Conservation (phyloP, 306 rosid species). For the Begonia peltatifolia region DNA sequence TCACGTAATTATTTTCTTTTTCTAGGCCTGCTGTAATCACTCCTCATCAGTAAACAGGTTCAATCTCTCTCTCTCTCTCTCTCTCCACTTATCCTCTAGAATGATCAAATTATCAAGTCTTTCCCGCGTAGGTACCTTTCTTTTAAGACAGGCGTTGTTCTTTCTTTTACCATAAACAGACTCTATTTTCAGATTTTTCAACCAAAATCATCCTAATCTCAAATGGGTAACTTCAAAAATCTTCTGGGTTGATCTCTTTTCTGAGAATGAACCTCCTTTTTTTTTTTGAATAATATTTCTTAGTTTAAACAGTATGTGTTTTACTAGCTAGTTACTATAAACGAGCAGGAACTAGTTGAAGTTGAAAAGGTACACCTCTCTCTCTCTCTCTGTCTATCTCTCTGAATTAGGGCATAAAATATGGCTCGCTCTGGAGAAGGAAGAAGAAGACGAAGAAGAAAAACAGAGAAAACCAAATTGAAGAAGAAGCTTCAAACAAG, state of each 20-base stretch:
- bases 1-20: too few species aligned
- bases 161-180: too few species aligned
- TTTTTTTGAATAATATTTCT: background rate
- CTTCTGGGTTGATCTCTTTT: background rate
- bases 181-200: too few species aligned
- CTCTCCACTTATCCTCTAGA: too few species aligned
- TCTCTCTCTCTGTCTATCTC: background rate
- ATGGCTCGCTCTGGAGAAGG: constrained; percentile 51
- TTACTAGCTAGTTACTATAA: background rate
- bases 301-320: background rate
- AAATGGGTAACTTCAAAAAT: too few species aligned
- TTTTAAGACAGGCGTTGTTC: too few species aligned
- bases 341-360: background rate
- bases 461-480: background rate
- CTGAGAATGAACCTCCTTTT: background rate
- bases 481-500: constrained; percentile 6
- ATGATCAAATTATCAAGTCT: too few species aligned
- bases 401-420: constrained; percentile 4
- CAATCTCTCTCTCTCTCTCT: too few species aligned
- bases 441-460: constrained; percentile 17
- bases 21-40: too few species aligned
- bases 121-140: too few species aligned
- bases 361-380: background rate
- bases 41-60: too few species aligned
- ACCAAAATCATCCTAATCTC: too few species aligned